A percentile compares a stretch with the other conserved stretches of the same genome.
phyloP scores from a whole-genome alignment of 768 basidiomycete genomes.

The Tulasnella sp. region DNA sequence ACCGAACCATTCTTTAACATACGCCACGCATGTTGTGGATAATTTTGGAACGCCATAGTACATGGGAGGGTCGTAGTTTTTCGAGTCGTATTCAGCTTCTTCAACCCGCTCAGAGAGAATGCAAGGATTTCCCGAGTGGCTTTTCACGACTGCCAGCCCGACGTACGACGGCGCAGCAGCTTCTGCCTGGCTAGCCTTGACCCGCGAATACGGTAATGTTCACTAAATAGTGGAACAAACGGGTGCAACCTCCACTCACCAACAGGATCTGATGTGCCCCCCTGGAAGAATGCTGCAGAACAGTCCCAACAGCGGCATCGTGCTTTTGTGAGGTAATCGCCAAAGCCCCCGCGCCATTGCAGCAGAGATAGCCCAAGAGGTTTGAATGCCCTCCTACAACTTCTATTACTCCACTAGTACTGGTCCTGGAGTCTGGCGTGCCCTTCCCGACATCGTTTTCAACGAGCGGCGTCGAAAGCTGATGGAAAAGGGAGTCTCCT shows the following conservation, averaged over 20 bases:
- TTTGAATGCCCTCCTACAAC: not conserved
- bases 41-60: not conserved
- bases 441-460: too few relatives aligned
- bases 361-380: not conserved
- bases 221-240: not conserved
- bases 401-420: not conserved
- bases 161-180: not conserved
- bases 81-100: not conserved
- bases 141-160: not conserved
- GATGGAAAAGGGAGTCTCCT: too few relatives aligned
- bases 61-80: not conserved
- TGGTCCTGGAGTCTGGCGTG: too few relatives aligned
- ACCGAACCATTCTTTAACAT: not conserved
- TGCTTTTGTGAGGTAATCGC: not conserved
- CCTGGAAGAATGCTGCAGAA: not conserved
- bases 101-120: not conserved
- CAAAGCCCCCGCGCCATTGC: not conserved
- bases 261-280: not conserved
- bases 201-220: not conserved
- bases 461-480: too few relatives aligned
- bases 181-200: not conserved
- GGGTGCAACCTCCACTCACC: not conserved
- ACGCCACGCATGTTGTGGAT: not conserved
- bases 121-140: not conserved
- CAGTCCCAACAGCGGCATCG: not conserved